Percentiles rank a stretch among this genome's conserved stretches.
Evolutionary conservation across 306 rosid species (phyloP).

Genomic region (Prunus campanulata): DNA sequence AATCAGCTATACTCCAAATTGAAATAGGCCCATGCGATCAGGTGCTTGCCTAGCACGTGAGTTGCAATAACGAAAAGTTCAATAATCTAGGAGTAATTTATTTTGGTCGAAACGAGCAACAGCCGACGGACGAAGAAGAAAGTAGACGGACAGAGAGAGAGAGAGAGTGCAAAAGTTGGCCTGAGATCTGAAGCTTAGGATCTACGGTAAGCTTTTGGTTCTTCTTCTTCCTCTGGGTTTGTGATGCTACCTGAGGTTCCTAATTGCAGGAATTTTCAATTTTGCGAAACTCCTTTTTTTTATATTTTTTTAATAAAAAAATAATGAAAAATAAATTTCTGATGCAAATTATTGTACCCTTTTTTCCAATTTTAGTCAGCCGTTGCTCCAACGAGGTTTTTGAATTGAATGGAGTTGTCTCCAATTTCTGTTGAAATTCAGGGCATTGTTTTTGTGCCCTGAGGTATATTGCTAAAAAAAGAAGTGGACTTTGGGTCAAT

Average conservation of each 20-base stretch:
- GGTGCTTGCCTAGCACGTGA: neutral
- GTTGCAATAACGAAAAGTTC: neutral
- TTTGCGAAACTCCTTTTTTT: neutral
- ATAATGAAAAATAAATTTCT: neutral
- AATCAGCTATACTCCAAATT: neutral
- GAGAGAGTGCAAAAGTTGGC: neutral
- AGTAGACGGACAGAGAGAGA: neutral
- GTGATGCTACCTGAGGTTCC: neutral
- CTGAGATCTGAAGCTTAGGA: conserved; percentile 5
- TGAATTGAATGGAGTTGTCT: neutral
- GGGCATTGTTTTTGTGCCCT: neutral
- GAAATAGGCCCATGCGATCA: neutral
- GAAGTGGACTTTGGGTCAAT: neutral
- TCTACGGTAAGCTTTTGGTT: conserved; percentile 6
- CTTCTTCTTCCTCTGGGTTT: neutral
- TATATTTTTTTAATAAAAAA: neutral
- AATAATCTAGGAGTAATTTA: neutral
- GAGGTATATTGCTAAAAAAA: neutral
- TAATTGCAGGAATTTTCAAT: neutral
- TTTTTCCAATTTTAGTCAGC: neutral
- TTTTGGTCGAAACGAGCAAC: neutral
- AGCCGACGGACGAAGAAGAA: neutral
- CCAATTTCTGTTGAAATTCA: neutral
- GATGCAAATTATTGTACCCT: neutral
- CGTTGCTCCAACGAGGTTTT: neutral